Conservation (phyloP, 129 eudicot genomes). For the carrot (Daucus carota) region DNA sequence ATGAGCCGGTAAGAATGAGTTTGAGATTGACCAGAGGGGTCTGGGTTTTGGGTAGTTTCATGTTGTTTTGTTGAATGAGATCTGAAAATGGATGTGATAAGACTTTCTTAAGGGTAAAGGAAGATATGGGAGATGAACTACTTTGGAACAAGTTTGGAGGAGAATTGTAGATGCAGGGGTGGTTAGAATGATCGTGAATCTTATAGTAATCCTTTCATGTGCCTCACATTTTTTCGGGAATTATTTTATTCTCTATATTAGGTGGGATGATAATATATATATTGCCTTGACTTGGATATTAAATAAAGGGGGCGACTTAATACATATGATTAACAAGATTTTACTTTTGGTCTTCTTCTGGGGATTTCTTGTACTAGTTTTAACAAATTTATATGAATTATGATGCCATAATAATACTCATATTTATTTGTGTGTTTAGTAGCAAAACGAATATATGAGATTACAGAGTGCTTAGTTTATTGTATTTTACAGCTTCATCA, state of each 20-base stretch:
- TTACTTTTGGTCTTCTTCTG: no score
- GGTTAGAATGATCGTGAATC: neutral
- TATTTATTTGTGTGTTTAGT: no score
- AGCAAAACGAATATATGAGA: no score
- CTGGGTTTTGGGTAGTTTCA: slow-evolving; percentile 24
- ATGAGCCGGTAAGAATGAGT: slow-evolving; percentile 17
- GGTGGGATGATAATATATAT: neutral
- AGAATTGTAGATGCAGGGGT: neutral
- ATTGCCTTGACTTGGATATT: neutral
- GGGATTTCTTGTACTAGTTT: no score
- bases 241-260: neutral
- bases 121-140: neutral
- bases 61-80: slow-evolving; percentile 1
- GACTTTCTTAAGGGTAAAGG: neutral
- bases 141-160: neutral
- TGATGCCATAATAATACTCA: no score
- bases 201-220: neutral
- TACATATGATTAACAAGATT: no score
- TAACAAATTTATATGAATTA: no score
- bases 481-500: no score
- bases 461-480: no score
- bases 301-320: neutral
- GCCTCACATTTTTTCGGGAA: neutral
- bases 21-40: slow-evolving; percentile 15
- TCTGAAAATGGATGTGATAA: neutral